Percentiles rank a stretch among this genome's conserved stretches.
Conservation (phyloP, 208 protist species). For the Sergeia podlipaevii region DNA sequence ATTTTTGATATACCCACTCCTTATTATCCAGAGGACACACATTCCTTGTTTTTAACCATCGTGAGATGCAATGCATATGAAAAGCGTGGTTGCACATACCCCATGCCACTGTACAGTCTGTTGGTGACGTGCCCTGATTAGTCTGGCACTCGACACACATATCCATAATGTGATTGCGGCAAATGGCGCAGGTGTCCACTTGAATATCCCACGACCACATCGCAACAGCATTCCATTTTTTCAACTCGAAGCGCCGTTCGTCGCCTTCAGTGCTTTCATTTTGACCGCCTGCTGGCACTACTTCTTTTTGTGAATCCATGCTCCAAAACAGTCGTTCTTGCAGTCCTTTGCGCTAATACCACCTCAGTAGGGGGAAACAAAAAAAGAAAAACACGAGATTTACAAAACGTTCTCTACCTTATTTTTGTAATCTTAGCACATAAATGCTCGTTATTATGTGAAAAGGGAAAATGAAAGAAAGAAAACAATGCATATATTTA, state of each 20-base stretch:
- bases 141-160: conserved; percentile 98
- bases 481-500: too few relatives aligned
- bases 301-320: conserved; percentile 3
- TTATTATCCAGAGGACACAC: conserved; percentile 98
- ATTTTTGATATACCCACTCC: conserved; percentile 98
- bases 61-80: conserved; percentile 98
- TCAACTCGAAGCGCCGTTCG: conserved; percentile 78
- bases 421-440: too few relatives aligned
- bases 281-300: neutral
- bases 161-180: conserved; percentile 99
- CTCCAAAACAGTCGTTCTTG: too few relatives aligned
- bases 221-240: conserved; percentile 98
- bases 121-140: conserved; percentile 89
- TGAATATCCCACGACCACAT: conserved; percentile 98
- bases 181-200: conserved; percentile 99
- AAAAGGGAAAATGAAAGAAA: too few relatives aligned
- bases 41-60: conserved; percentile 98
- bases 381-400: too few relatives aligned
- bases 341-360: too few relatives aligned
- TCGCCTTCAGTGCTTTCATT: conserved; percentile 14
- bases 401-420: too few relatives aligned
- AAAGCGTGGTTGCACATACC: conserved; percentile 98
- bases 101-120: conserved; percentile 98
- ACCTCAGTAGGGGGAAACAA: too few relatives aligned
- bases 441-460: too few relatives aligned